Conservation (phyloP, 371 early-diverging fungal species). For the Mortierella sp. region DNA sequence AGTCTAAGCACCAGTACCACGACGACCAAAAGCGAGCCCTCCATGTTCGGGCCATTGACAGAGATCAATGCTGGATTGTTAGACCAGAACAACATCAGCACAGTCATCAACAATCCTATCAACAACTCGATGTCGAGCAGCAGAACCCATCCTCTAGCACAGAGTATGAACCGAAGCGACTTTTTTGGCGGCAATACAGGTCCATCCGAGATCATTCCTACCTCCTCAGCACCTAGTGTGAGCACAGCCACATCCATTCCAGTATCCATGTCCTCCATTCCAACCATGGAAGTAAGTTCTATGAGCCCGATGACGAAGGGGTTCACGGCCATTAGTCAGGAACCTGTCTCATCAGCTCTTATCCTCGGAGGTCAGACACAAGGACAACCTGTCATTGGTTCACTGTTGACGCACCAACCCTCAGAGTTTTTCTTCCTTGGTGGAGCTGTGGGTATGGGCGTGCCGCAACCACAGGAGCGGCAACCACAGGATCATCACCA, state of each 20-base stretch:
- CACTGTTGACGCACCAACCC: not conserved
- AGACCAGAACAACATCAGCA: slow-evolving; percentile 13
- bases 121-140: not conserved
- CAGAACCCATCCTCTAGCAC: slow-evolving; percentile 32
- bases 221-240: not conserved
- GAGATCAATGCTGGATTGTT: slow-evolving; percentile 11
- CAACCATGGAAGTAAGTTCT: not conserved
- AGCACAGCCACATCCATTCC: not conserved
- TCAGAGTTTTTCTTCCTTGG: slow-evolving; percentile 25
- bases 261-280: not conserved
- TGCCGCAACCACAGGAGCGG: not conserved
- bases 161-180: slow-evolving; percentile 35
- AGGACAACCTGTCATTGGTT: not conserved
- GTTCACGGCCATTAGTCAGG: not conserved
- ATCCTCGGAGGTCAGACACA: slow-evolving; percentile 1
- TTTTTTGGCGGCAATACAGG: slow-evolving; percentile 6
- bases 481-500: no score
- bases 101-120: slow-evolving; percentile 7
- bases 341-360: slow-evolving; percentile 1
- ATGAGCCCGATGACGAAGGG: no score
- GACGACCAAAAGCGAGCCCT: not conserved
- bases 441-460: not conserved
- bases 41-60: slow-evolving; percentile 17
- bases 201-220: not conserved
- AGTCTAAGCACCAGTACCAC: not conserved